A percentile compares a stretch with the other conserved stretches of the same genome.
Conservation (phyloP, 768 basidiomycete species). For the Amanita pseudoporphyria region DNA sequence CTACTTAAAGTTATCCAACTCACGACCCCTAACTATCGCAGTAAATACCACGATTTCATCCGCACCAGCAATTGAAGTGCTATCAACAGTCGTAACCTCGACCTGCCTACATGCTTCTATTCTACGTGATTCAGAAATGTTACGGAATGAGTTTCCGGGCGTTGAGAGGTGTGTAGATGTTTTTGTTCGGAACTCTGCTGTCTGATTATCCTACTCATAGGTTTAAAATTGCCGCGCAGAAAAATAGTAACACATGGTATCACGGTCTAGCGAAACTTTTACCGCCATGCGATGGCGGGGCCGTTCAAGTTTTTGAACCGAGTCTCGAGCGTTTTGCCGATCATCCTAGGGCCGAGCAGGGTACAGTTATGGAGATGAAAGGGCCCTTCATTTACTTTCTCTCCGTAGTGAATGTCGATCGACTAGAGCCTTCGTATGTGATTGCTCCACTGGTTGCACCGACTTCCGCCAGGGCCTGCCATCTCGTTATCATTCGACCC, state of each 20-base stretch:
- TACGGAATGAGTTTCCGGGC: slow-evolving; percentile 62
- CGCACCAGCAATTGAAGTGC: slow-evolving; percentile 13
- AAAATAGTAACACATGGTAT: slow-evolving; percentile 71
- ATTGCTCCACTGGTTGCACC: slow-evolving; percentile 56
- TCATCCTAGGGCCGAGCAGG: slow-evolving; percentile 23
- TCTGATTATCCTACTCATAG: slow-evolving; percentile 20
- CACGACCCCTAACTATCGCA: slow-evolving; percentile 43
- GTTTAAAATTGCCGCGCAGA: slow-evolving; percentile 77
- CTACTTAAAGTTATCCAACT: slow-evolving; percentile 29
- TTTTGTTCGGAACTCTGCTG: not conserved
- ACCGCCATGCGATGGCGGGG: slow-evolving; percentile 27
- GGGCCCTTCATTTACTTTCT: slow-evolving; percentile 89
- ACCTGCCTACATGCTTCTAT: slow-evolving; percentile 81
- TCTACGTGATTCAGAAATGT: slow-evolving; percentile 68
- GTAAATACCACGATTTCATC: slow-evolving; percentile 32
- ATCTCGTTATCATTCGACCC: slow-evolving; percentile 73
- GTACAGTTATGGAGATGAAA: slow-evolving; percentile 33
- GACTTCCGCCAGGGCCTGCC: slow-evolving; percentile 45
- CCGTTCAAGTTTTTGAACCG: slow-evolving; percentile 57
- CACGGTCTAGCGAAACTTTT: slow-evolving; percentile 46
- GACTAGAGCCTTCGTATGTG: slow-evolving; percentile 75
- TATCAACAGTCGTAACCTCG: slow-evolving; percentile 83
- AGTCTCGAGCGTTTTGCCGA: slow-evolving; percentile 33
- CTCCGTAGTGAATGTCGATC: slow-evolving; percentile 72
- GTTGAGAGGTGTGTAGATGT: slow-evolving; percentile 38